Conservation (phyloP, 2,329 filamentous ascomycete species). For the Xylariaceae sp. region DNA sequence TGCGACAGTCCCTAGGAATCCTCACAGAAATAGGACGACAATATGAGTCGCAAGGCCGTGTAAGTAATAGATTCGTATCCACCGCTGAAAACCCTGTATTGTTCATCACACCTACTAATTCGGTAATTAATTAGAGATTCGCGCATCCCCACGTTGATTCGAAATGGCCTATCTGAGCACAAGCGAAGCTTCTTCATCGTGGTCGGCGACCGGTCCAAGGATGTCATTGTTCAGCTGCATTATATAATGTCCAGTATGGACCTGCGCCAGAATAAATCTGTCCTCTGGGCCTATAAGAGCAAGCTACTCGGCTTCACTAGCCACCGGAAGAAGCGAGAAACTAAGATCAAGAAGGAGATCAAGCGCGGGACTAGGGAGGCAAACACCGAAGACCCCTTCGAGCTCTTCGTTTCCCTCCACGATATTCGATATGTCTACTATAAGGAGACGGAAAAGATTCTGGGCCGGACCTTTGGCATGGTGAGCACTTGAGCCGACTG, state of each 20-base stretch:
- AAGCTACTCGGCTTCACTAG: constrained; percentile 92
- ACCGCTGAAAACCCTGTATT: neutral
- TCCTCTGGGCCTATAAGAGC: constrained; percentile 98
- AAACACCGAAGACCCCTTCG: constrained; percentile 93
- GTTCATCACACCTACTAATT: neutral
- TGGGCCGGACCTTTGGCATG: constrained; percentile 98
- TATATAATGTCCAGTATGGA: constrained; percentile 90
- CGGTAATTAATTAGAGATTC: constrained; percentile 64
- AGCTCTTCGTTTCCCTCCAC: constrained; percentile 93
- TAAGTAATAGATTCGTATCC: constrained; percentile 18
- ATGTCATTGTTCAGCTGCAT: constrained; percentile 93
- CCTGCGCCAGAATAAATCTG: constrained; percentile 92
- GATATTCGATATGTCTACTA: constrained; percentile 99
- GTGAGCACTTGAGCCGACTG: constrained; percentile 8
- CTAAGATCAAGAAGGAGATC: constrained; percentile 98
- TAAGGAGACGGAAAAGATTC: constrained; percentile 98
- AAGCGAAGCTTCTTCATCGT: constrained; percentile 98
- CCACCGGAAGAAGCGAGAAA: constrained; percentile 96
- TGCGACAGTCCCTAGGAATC: constrained; percentile 4
- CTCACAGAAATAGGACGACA: constrained; percentile 15
- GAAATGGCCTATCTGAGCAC: constrained; percentile 91
- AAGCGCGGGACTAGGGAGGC: constrained; percentile 91
- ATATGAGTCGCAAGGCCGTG: constrained; percentile 36
- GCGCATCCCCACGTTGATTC: constrained; percentile 87
- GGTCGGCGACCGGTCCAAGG: constrained; percentile 90